Evolutionary conservation across 1,284 basidiomycete species (phyloP).

Genomic region (Exobasidium cylindrosporum): DNA sequence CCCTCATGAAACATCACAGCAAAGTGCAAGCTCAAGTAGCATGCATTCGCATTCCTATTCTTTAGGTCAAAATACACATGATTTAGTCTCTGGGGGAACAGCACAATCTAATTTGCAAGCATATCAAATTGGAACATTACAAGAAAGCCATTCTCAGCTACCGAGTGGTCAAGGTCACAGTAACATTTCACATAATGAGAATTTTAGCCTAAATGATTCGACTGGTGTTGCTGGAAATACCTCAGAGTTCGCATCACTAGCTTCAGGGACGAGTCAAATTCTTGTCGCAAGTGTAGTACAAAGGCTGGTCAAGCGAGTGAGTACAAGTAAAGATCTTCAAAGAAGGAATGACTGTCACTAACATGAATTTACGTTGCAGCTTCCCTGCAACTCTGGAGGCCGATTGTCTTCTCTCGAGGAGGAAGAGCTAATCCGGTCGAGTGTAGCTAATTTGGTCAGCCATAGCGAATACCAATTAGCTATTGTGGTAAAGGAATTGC

Average conservation of each 20-base stretch:
- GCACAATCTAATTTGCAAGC: background rate
- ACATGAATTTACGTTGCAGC: conserved; percentile 8
- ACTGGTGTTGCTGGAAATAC: background rate
- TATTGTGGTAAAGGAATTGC: conserved; percentile 38
- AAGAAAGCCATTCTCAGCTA: no score
- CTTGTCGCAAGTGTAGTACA: conserved; percentile 46
- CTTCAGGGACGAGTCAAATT: conserved; percentile 22
- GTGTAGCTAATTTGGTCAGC: conserved; percentile 43
- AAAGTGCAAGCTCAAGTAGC: background rate
- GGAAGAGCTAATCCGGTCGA: conserved; percentile 39
- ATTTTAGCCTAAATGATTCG: no score
- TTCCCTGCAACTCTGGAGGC: conserved; percentile 44
- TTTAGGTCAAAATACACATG: background rate
- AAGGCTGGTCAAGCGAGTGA: conserved; percentile 37
- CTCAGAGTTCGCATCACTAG: background rate
- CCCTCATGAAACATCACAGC: background rate
- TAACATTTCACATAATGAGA: no score
- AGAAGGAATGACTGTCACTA: background rate
- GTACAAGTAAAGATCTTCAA: background rate
- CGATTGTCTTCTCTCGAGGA: conserved; percentile 37
- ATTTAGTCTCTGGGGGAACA: background rate
- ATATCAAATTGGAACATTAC: background rate
- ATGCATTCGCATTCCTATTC: conserved; percentile 14
- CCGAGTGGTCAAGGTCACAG: no score
- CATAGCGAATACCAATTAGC: conserved; percentile 39